Evolutionary conservation across 768 basidiomycete species (phyloP).

Genomic region (Phylloporus sp.): DNA sequence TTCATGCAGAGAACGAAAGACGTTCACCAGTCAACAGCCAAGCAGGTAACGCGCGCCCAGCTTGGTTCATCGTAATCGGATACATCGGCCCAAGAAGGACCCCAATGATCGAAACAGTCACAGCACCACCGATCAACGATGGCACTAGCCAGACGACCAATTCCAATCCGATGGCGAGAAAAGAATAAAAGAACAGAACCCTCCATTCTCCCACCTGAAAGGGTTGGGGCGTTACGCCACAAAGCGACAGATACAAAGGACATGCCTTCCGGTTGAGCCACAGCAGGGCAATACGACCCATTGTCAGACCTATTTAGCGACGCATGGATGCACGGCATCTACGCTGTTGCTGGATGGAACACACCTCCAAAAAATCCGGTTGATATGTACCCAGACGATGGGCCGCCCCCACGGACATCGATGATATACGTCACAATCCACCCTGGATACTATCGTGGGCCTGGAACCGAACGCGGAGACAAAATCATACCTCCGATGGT

Average conservation of each 20-base stretch:
- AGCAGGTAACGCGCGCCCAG: conserved; percentile 61
- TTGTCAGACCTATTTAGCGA: conserved; percentile 43
- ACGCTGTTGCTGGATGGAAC: background rate
- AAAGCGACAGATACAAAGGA: background rate
- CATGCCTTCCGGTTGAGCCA: conserved; percentile 51
- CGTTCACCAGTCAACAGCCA: conserved; percentile 54
- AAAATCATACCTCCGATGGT: conserved; percentile 34
- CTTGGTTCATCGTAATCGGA: conserved; percentile 62
- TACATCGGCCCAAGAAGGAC: conserved; percentile 49
- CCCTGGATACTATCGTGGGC: conserved; percentile 32
- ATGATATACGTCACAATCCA: conserved; percentile 67
- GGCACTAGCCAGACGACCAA: conserved; percentile 56
- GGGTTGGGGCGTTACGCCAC: background rate
- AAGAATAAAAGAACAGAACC: conserved; percentile 47
- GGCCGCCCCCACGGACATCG: conserved; percentile 39
- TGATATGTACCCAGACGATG: conserved; percentile 46
- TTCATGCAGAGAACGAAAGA: background rate
- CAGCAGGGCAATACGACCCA: conserved; percentile 50
- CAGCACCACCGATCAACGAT: conserved; percentile 46
- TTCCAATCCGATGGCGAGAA: conserved; percentile 51
- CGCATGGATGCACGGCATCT: background rate
- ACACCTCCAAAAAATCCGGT: conserved; percentile 54
- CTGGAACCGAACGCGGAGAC: background rate
- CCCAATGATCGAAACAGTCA: conserved; percentile 54
- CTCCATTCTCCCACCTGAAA: conserved; percentile 49